Base-by-base conservation (phyloP, 352 stramenopile species). In the Globisporangium iwayamae region DNA sequence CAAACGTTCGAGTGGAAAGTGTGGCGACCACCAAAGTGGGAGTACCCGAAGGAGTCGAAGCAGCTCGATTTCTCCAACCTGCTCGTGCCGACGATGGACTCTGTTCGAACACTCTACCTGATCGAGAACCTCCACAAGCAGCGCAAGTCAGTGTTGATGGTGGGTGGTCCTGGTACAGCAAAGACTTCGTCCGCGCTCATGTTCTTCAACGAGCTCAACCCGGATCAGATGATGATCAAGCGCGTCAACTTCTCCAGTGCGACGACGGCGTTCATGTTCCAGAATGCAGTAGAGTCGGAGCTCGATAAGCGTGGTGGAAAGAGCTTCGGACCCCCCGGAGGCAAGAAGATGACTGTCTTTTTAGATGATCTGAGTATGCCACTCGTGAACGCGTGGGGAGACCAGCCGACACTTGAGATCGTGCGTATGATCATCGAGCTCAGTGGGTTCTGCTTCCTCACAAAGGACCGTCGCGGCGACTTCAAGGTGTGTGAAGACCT, bases 261-360 rank as follows among this genome's bases (percentile, higher is more conserved):
- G 0, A 99, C 97, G 28, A 98, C 96, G 10, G 89, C 96, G 25
- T 98, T 98, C 65, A 99, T 99, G 94, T 98, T 98, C 67, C 97
- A 99, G 69, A 98, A 96, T 52, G 90, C 94, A 0, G 96, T 99
- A 53, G 97, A 99, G 73, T 91, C 92, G n/a, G 94, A 99, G 63
- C 81, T 99, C 13, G 97, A 99, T 64, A 99, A 99, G 76, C 90
- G 96, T 45, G 96, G 96, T 36, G 97, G 97, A 13, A 98, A 98
- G 74, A 99, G 97, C 63, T 99, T 99, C 71, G 96, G 97, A 34
- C 97, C 97, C 39, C 96, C 97, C 5, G 96, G 97, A 55, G 96
- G 96, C 18, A 99, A 99, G 77, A 98, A 98, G 67, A 99, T 99
- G 97, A 99, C 96, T 0, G 96, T 99, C 11, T 99, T 99, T 67